phyloP scores from a whole-genome alignment of 139 green algal species.

The Trebouxia sp. region DNA sequence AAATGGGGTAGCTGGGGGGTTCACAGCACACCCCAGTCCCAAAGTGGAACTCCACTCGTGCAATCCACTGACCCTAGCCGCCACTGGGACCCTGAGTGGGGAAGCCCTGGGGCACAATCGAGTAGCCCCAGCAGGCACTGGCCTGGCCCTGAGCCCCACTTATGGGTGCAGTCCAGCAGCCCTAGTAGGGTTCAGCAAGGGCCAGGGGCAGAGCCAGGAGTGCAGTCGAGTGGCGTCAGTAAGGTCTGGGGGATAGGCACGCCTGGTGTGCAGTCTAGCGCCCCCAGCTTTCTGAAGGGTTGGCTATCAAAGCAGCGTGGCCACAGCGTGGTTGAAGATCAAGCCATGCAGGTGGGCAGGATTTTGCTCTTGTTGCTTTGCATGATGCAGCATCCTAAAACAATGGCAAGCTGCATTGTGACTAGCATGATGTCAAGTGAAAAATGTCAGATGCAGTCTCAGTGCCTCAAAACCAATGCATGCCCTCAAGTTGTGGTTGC shows the following conservation, averaged over 20 bases:
- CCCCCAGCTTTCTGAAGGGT: conserved; percentile 5
- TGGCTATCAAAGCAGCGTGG: conserved; percentile 10
- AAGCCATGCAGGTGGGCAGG: neutral
- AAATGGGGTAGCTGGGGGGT: conserved; percentile 8
- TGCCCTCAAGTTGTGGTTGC: no score
- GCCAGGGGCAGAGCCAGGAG: neutral
- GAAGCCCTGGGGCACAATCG: neutral
- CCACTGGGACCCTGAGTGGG: neutral
- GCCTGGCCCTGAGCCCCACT: neutral
- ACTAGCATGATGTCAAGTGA: no score
- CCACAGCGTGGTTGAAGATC: neutral
- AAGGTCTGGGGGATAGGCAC: neutral
- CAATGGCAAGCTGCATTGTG: no score
- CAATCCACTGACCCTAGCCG: neutral
- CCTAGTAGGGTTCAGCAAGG: neutral
- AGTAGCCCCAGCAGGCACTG: conserved; percentile 11
- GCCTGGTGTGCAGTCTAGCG: neutral
- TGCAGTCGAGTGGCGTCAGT: neutral
- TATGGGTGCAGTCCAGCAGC: neutral
- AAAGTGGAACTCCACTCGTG: neutral
- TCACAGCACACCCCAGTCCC: neutral
- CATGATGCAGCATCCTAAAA: neutral
- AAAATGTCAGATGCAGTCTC: no score
- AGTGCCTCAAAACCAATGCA: no score
- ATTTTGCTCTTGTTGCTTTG: neutral